phyloP scores from a whole-genome alignment of 495 filamentous ascomycete genomes.

The Cercophora sp. region DNA sequence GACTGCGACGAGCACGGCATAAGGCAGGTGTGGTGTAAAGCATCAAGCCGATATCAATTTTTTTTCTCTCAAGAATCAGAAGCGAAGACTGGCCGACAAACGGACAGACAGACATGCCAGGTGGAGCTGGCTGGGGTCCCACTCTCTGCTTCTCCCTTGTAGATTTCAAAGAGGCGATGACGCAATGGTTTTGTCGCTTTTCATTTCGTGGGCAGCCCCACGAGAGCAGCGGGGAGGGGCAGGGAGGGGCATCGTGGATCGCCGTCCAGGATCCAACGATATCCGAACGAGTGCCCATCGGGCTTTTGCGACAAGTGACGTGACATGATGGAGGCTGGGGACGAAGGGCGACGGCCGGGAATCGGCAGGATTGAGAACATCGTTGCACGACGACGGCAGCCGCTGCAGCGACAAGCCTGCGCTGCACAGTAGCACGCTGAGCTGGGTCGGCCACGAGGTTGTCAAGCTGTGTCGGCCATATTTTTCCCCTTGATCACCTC shows the following conservation, averaged over 20 bases:
- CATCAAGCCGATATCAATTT: too few relatives aligned
- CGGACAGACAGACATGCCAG: too few relatives aligned
- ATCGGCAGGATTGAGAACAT: not conserved
- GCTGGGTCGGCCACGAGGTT: not conserved
- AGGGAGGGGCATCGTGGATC: not conserved
- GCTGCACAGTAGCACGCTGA: conserved; percentile 2
- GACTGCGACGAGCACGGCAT: too few relatives aligned
- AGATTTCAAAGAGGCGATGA: conserved; percentile 9
- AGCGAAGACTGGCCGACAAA: too few relatives aligned
- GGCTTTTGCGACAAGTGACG: too few relatives aligned
- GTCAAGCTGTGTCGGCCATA: conserved; percentile 4
- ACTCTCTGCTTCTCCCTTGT: too few relatives aligned
- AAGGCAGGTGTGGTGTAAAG: too few relatives aligned
- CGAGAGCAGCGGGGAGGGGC: conserved; percentile 8
- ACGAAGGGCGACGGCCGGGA: too few relatives aligned
- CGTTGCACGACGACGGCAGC: not conserved
- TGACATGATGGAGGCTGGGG: too few relatives aligned
- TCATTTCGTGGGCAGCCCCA: not conserved
- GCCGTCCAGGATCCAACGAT: not conserved
- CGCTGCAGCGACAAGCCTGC: not conserved
- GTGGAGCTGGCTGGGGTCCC: not conserved
- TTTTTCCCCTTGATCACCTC: too few relatives aligned
- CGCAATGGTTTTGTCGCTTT: conserved; percentile 12
- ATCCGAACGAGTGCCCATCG: too few relatives aligned
- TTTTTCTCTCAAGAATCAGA: too few relatives aligned